Base-by-base conservation (phyloP, 306 rosid genomes). In the Cucurbita ficifolia region DNA sequence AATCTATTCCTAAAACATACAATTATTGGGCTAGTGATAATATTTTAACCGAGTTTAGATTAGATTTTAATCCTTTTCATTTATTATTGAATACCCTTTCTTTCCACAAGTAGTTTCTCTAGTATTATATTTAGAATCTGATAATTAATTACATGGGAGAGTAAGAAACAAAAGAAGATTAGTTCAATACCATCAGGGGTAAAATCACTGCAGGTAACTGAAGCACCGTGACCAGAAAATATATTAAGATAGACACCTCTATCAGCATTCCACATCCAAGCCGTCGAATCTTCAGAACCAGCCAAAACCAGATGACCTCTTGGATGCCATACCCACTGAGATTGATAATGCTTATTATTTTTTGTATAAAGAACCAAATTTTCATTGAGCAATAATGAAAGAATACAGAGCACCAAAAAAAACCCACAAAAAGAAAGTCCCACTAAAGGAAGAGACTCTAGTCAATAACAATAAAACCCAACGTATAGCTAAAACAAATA, bases 241-340 rank as follows among this genome's bases (percentile, higher is more conserved):
- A 81, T 79, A 60, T 85, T 83, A 74, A 85, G 88, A 75, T 77
- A 84, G 76, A 80, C 76, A 8, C 79, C 85, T 54, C 19, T 85
- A 77, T 89, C 90, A 16, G 88, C 86, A 85, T 94, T 88, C 97
- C 99, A 94, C 97, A 91, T 88, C 99, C 97, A 94, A 74, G 82
- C 88, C 0, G 79, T 79, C 61, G 82, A 83, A 72, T 94, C 97
- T 69, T 94, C 95, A 16, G 90, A 87, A 89, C 97, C 97, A 76
- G 92, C 99, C 78, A 94, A 79, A 70, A 94, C 84, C 57, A 86
- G 36, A 77, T 86, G 90, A 69, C 95, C 97, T 78, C 85, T 87
- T 29, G 99, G 97, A 85, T 94, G 95, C 99, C 99, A 94, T 48
- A 94, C 81, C 99, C 99, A 94, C 99, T 94, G 83, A 76, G 75